Conservation (phyloP, 2,329 filamentous ascomycete genomes). For the Fusarium begoniae region DNA sequence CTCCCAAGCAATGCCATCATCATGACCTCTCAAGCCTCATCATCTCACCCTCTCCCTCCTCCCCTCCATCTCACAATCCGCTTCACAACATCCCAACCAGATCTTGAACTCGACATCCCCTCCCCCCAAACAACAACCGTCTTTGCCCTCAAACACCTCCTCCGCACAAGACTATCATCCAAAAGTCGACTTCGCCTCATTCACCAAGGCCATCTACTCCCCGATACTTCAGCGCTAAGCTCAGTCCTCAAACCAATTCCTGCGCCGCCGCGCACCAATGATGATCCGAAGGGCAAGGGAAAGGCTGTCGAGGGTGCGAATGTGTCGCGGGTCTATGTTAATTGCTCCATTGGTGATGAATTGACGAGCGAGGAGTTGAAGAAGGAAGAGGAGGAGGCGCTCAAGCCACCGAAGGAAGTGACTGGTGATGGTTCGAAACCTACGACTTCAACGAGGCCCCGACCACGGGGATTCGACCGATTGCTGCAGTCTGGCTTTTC, state of each 20-base stretch:
- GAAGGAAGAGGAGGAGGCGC: conserved; percentile 66
- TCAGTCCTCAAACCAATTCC: conserved; percentile 73
- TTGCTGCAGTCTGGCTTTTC: conserved; percentile 85
- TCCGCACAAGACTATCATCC: conserved; percentile 77
- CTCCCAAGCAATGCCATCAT: conserved; percentile 34
- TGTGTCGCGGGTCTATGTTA: conserved; percentile 79
- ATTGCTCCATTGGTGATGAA: conserved; percentile 87
- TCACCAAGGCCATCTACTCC: conserved; percentile 85
- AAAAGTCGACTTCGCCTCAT: conserved; percentile 85
- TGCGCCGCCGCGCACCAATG: conserved; percentile 54
- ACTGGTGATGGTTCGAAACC: conserved; percentile 57
- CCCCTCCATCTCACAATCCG: conserved; percentile 84
- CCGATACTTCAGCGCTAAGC: conserved; percentile 75
- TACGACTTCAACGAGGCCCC: conserved; percentile 44
- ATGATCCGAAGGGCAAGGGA: conserved; percentile 56
- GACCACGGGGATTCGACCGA: conserved; percentile 82
- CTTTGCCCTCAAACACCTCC: conserved; percentile 81
- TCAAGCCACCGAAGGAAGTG: conserved; percentile 50
- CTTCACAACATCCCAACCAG: conserved; percentile 86
- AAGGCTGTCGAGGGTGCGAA: conserved; percentile 68
- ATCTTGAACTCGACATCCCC: conserved; percentile 81
- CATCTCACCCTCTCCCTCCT: conserved; percentile 39
- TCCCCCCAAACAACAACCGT: conserved; percentile 75
- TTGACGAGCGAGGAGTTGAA: conserved; percentile 75
- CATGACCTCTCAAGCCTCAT: conserved; percentile 41